Evolutionary conservation across 257 asterid genomes (phyloP).

Genomic region (Cinchona pubescens): DNA sequence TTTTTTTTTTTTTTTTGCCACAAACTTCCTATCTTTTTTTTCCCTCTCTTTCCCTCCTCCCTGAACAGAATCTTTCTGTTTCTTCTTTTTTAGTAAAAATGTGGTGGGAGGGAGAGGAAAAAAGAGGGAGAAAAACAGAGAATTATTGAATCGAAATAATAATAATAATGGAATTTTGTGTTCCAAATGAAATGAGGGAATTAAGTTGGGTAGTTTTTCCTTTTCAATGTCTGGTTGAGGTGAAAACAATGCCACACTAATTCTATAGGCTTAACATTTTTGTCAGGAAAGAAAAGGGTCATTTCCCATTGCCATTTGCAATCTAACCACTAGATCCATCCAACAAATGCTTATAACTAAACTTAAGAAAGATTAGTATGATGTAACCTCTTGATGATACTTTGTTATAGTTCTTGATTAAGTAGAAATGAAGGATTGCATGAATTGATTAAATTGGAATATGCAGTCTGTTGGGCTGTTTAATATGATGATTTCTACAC

Average conservation of each 20-base stretch:
- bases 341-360: conserved; percentile 19
- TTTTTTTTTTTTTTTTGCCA: neutral
- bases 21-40: neutral
- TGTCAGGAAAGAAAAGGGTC: conserved; percentile 3
- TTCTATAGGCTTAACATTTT: conserved; percentile 20
- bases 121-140: conserved; percentile 26
- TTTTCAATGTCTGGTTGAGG: conserved; percentile 24
- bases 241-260: conserved; percentile 8
- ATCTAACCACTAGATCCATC: conserved; percentile 24
- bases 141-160: conserved; percentile 6
- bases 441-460: neutral
- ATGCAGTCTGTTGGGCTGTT: neutral
- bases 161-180: neutral
- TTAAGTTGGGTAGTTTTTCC: conserved; percentile 5
- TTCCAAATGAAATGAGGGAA: no score
- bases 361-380: neutral
- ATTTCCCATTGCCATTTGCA: neutral
- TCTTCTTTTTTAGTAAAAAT: conserved; percentile 13
- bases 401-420: neutral
- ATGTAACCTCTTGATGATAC: no score
- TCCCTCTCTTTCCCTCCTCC: neutral
- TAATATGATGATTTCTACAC: neutral
- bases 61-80: conserved; percentile 33
- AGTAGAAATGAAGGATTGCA: neutral
- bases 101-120: conserved; percentile 8